Evolutionary conservation across 2,329 filamentous ascomycete genomes (phyloP).

Genomic region (Pestalotiopsis sp.): DNA sequence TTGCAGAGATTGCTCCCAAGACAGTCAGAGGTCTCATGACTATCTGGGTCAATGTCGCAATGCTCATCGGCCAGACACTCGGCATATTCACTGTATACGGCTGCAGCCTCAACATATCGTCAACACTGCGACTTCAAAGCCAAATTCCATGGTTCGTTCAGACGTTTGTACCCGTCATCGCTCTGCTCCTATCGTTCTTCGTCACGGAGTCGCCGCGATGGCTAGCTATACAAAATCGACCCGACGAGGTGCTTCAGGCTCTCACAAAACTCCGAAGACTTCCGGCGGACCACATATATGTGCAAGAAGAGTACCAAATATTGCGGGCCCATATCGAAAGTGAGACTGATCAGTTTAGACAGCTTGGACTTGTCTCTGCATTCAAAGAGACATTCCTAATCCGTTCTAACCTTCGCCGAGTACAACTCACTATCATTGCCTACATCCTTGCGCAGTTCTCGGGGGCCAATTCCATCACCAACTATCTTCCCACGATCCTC

Average conservation of each 20-base stretch:
- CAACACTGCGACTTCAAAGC: not conserved
- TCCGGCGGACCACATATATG: slow-evolving; percentile 28
- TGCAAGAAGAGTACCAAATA: slow-evolving; percentile 26
- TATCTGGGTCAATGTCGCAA: not conserved
- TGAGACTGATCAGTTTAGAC: slow-evolving; percentile 6
- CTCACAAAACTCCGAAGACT: slow-evolving; percentile 33
- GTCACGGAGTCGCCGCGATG: slow-evolving; percentile 41
- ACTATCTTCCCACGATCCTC: slow-evolving; percentile 46
- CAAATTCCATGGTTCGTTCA: not conserved
- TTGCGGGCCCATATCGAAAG: slow-evolving; percentile 10
- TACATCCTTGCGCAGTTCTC: slow-evolving; percentile 46
- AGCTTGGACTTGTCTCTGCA: slow-evolving; percentile 16
- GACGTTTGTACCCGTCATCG: not conserved
- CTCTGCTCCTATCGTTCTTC: slow-evolving; percentile 14
- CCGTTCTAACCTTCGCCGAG: slow-evolving; percentile 40
- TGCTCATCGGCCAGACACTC: not conserved
- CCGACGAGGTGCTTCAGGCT: slow-evolving; percentile 34
- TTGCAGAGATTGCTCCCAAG: not conserved
- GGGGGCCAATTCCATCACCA: slow-evolving; percentile 45
- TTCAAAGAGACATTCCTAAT: slow-evolving; percentile 39
- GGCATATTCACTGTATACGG: not conserved
- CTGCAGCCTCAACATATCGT: not conserved
- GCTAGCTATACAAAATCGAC: slow-evolving; percentile 55
- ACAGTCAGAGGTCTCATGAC: not conserved
- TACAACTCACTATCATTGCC: slow-evolving; percentile 39